Percentiles rank a stretch among this genome's conserved stretches.
Conservation (phyloP, 768 basidiomycete genomes). For the Hemileccinum rubropunctum region DNA sequence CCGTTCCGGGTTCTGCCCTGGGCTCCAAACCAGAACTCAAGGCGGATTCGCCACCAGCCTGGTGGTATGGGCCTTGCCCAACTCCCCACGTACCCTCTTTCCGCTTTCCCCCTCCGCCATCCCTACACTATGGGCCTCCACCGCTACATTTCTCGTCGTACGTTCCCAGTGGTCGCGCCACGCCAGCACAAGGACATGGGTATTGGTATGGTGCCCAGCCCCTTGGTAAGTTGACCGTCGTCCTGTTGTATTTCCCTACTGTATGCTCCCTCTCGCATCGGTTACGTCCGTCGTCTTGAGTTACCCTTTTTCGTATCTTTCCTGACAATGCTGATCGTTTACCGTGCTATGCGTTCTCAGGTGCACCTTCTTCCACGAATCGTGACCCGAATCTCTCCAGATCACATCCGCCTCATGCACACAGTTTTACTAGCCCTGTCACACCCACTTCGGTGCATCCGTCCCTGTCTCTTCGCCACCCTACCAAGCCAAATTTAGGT, state of each 20-base stretch:
- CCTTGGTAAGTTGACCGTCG: constrained; percentile 17
- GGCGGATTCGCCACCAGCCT: constrained; percentile 11
- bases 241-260: background rate
- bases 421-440: background rate
- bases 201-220: constrained; percentile 21
- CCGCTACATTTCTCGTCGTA: constrained; percentile 14
- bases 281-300: background rate
- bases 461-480: constrained; percentile 1
- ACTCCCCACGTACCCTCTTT: constrained; percentile 2
- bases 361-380: constrained; percentile 12
- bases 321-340: constrained; percentile 10
- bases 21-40: constrained; percentile 3
- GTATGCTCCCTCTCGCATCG: background rate
- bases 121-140: constrained; percentile 12
- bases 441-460: constrained; percentile 1
- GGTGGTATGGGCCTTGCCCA: constrained; percentile 8
- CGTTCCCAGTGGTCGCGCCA: constrained; percentile 10
- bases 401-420: constrained; percentile 4
- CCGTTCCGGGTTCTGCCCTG: background rate
- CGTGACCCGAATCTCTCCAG: constrained; percentile 9
- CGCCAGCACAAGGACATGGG: constrained; percentile 15
- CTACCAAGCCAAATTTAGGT: constrained; percentile 1
- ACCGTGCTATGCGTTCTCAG: constrained; percentile 7
- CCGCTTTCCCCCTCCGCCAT: constrained; percentile 13
- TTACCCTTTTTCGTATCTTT: background rate